phyloP scores from a whole-genome alignment of 768 basidiomycete species.

The Agaricus subrufescens region DNA sequence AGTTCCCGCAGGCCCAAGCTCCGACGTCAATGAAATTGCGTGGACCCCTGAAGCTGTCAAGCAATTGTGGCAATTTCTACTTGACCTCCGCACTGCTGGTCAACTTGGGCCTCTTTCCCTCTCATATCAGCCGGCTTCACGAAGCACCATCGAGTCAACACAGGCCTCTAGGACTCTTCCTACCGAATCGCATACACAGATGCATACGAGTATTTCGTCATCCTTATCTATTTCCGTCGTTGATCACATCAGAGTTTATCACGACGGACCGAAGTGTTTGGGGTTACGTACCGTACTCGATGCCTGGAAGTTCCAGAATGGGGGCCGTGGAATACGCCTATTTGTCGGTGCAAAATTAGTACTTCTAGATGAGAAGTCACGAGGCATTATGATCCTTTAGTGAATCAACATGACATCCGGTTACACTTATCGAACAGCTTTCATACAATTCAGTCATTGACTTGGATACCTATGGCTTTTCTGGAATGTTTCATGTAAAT shows the following conservation, averaged over 20 bases:
- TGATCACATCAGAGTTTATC: constrained; percentile 59
- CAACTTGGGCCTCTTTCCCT: constrained; percentile 2
- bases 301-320: constrained; percentile 36
- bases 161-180: not conserved
- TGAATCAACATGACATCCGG: too few species aligned
- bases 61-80: constrained; percentile 1
- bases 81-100: not conserved
- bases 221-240: constrained; percentile 20
- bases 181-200: not conserved
- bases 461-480: too few species aligned
- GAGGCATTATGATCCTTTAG: constrained; percentile 39
- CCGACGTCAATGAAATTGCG: constrained; percentile 1
- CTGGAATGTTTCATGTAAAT: too few species aligned
- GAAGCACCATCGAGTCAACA: not conserved
- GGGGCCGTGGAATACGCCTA: constrained; percentile 32
- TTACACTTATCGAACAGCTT: too few species aligned
- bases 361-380: constrained; percentile 42
- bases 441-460: too few species aligned
- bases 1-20: not conserved
- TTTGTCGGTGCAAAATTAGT: constrained; percentile 44
- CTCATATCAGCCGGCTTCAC: constrained; percentile 1
- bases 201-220: not conserved
- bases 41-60: constrained; percentile 1
- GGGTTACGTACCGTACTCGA: constrained; percentile 46
- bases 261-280: constrained; percentile 45